These are phyloP conservation scores for Sporobolomyces pararoseus DNA, from an alignment of 768 basidiomycete species.

Conservation along the genomic window DNA sequence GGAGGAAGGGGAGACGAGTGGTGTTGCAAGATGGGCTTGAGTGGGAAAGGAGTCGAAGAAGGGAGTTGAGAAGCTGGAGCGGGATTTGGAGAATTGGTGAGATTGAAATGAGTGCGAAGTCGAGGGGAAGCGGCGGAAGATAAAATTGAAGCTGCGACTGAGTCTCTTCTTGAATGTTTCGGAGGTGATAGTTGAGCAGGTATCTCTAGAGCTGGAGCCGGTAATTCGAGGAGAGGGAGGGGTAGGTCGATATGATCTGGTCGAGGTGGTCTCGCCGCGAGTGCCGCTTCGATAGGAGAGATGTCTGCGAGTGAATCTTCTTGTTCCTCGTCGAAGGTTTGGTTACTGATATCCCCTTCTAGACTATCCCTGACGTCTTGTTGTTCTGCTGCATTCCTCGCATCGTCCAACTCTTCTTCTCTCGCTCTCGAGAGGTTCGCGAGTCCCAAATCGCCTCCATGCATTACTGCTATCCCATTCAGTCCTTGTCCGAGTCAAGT, in stretches of 20 bases:
- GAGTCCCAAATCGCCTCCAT: slow-evolving; percentile 23
- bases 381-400: slow-evolving; percentile 9
- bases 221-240: slow-evolving; percentile 27
- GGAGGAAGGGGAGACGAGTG: background rate
- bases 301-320: slow-evolving; percentile 7
- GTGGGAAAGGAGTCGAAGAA: slow-evolving; percentile 2
- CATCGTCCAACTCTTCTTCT: background rate
- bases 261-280: slow-evolving; percentile 22
- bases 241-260: slow-evolving; percentile 27
- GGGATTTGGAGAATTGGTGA: slow-evolving; percentile 19
- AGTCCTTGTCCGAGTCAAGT: background rate
- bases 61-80: background rate
- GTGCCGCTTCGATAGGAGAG: slow-evolving; percentile 14
- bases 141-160: slow-evolving; percentile 1
- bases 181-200: background rate
- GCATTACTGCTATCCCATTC: slow-evolving; percentile 31
- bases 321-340: background rate
- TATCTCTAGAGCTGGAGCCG: slow-evolving; percentile 20
- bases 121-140: background rate
- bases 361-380: slow-evolving; percentile 22
- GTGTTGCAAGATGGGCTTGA: slow-evolving; percentile 28
- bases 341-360: slow-evolving; percentile 21
- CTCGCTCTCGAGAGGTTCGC: background rate
- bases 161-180: background rate
- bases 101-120: slow-evolving; percentile 22